These are phyloP conservation scores for Russula compacta DNA, from an alignment of 768 basidiomycete genomes.

Conservation along the genomic window DNA sequence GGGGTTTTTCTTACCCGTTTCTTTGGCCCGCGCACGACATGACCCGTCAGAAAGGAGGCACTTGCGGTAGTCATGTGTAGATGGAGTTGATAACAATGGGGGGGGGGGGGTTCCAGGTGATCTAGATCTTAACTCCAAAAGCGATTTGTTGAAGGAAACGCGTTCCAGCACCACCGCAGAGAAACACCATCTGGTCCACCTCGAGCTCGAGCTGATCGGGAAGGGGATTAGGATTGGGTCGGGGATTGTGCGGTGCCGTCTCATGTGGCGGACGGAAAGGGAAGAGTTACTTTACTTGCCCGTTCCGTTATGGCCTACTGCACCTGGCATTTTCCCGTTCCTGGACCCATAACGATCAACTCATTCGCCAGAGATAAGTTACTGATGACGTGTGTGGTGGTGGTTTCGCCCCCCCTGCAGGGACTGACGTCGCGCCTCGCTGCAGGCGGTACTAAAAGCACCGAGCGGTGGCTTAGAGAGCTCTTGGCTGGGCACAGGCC, in stretches of 20 bases:
- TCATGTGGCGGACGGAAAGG: background rate
- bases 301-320: background rate
- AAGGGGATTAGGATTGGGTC: background rate
- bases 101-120: background rate
- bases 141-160: background rate
- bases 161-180: background rate
- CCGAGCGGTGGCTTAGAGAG: background rate
- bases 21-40: background rate
- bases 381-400: background rate
- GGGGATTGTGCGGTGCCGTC: background rate
- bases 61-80: background rate
- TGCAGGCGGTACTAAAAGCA: background rate
- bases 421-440: background rate
- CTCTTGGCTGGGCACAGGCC: background rate
- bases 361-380: background rate
- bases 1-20: background rate
- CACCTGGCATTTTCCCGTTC: background rate
- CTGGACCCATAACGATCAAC: constrained; percentile 1
- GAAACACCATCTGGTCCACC: background rate
- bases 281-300: background rate
- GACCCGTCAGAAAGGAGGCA: background rate
- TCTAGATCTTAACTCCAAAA: background rate
- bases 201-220: background rate
- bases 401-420: background rate
- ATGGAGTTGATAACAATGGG: background rate